Percentiles rank a stretch among this genome's conserved stretches.
Conservation (phyloP, 164 flowering plant genomes). For the Tinospora cordifolia region DNA sequence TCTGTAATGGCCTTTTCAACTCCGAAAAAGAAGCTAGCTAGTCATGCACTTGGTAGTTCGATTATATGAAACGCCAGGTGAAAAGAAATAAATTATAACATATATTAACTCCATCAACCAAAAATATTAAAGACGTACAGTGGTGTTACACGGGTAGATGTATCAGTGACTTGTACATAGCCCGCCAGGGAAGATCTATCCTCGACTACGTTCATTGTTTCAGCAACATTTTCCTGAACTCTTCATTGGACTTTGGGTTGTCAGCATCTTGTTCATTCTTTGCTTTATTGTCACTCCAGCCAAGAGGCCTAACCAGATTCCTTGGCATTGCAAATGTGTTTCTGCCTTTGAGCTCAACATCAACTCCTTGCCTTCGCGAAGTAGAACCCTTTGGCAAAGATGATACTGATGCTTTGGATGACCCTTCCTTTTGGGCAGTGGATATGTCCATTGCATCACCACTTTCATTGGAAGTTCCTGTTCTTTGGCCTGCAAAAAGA, state of each 20-base stretch:
- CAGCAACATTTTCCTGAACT: conserved; percentile 70
- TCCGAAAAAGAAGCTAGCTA: too few relatives aligned
- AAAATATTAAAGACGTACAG: not conserved
- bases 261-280: conserved; percentile 34
- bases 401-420: conserved; percentile 8
- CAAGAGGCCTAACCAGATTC: conserved; percentile 43
- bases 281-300: conserved; percentile 27
- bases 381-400: conserved; percentile 11
- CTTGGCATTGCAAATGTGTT: conserved; percentile 79
- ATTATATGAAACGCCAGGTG: too few relatives aligned
- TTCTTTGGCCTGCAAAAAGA: conserved; percentile 12
- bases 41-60: too few relatives aligned
- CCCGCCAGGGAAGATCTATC: not conserved
- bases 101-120: too few relatives aligned
- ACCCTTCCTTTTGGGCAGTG: not conserved
- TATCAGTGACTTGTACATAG: not conserved
- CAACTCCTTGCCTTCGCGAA: conserved; percentile 21
- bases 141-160: not conserved
- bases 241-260: conserved; percentile 72
- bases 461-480: conserved; percentile 13
- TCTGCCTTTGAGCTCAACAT: conserved; percentile 46
- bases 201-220: conserved; percentile 16
- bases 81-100: too few relatives aligned
- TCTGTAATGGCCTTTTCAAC: too few relatives aligned
- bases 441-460: conserved; percentile 14